Base-by-base conservation (phyloP, 2,329 filamentous ascomycete genomes). In the Seiridium unicorne region DNA sequence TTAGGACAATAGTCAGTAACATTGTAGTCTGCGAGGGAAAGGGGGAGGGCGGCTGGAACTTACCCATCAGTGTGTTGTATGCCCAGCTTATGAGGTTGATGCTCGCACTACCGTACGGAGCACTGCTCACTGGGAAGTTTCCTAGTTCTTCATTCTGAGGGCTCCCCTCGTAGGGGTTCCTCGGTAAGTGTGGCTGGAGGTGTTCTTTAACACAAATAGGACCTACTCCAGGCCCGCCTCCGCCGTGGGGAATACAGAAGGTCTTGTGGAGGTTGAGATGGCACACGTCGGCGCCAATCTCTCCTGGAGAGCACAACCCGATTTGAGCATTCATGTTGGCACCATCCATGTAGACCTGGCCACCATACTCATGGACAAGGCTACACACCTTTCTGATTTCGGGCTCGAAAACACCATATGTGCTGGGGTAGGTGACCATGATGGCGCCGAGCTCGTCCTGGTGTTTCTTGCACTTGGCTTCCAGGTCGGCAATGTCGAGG, bases 281-380 rank as follows among this genome's bases (percentile, higher is more conserved):
- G 84, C 94, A 98, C 44, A 97, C 93, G 73, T 98, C 94, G 36
- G 94, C 94, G 26, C 94, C 94, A 66, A 98, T 96, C 74, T 96
- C 93, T 44, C 94, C 94, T 1, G 94, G 94, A 0, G 92, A 96
- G 80, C 92, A 97, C 9, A 98, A 84, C 10, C 94, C 94, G 64
- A 98, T 97, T 76, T 98, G 94, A 18, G 94, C 94, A 72, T 97
- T 98, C 92, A 97, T 95, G 80, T 98, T 98, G 65, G 94, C 94
- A 53, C 94, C 94, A 73, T 98, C 94, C 94, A 98, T 97, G 81
- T 97, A 98, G 13, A 98, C 94, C 72, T 96, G 92, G 8, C 94
- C 94, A 57, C 94, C 94, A 71, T 96, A 81, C 64, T 90, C 77
- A 78, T 98, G 94, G 18, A 98, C 92, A 36, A 96, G 80, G 59